These are phyloP conservation scores for Monosporascus sp. DNA, from an alignment of 2,329 filamentous ascomycete species.

Conservation along the genomic window DNA sequence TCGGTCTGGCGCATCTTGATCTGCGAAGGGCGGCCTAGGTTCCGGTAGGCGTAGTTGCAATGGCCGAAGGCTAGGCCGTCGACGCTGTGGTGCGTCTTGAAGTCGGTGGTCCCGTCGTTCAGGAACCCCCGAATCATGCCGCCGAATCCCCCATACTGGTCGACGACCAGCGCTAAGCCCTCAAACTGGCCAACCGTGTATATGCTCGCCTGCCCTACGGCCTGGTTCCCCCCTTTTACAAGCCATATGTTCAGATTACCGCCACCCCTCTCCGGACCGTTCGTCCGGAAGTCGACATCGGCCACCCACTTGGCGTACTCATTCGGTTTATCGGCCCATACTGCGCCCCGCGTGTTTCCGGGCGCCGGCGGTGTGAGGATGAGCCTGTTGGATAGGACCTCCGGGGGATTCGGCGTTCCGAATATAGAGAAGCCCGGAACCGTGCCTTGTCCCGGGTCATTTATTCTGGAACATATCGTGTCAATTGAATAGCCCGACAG, in stretches of 20 bases:
- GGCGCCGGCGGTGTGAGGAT: conserved; percentile 86
- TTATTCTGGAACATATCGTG: conserved; percentile 47
- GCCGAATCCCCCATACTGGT: conserved; percentile 70
- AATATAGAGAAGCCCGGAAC: conserved; percentile 52
- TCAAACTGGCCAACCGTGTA: conserved; percentile 85
- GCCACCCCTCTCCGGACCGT: conserved; percentile 75
- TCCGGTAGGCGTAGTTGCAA: conserved; percentile 86
- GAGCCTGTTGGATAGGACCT: conserved; percentile 79
- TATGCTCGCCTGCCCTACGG: conserved; percentile 68
- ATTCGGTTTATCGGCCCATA: conserved; percentile 68
- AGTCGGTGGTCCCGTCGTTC: conserved; percentile 84
- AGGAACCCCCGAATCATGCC: conserved; percentile 88
- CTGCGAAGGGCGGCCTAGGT: conserved; percentile 77
- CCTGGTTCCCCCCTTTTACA: conserved; percentile 59
- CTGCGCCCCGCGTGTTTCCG: conserved; percentile 75
- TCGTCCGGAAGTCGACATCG: conserved; percentile 83
- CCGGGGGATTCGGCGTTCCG: conserved; percentile 50
- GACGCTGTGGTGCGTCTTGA: conserved; percentile 67
- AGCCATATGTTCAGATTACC: conserved; percentile 96
- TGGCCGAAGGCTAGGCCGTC: conserved; percentile 89
- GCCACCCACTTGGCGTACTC: conserved; percentile 68
- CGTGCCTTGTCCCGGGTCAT: conserved; percentile 47
- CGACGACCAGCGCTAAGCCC: conserved; percentile 81
- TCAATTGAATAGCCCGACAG: conserved; percentile 1
- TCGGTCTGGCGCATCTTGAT: conserved; percentile 66